Conservation (phyloP, 106 monocot species). For the Xerophyta viscosa region DNA sequence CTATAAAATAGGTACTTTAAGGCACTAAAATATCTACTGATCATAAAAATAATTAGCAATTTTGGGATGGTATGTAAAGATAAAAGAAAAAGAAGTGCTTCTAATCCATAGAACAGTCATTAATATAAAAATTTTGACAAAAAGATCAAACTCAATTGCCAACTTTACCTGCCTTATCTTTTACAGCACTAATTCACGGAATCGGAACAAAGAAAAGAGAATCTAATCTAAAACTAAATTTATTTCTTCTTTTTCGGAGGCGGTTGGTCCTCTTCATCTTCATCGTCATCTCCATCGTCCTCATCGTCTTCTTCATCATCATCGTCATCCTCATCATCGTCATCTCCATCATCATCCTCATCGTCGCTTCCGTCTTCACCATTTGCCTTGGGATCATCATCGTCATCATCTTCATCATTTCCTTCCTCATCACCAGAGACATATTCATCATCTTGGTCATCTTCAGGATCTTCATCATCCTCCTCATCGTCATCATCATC, state of each 20-base stretch:
- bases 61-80: no score
- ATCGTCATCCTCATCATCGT: slow-evolving; percentile 16
- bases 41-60: no score
- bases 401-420: slow-evolving; percentile 2
- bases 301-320: slow-evolving; percentile 13
- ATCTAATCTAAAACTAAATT: no score
- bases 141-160: no score
- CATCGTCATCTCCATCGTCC: slow-evolving; percentile 16
- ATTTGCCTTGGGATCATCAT: slow-evolving; percentile 14
- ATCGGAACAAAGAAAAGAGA: no score
- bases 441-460: slow-evolving; percentile 12
- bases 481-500: slow-evolving; percentile 14
- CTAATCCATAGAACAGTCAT: no score
- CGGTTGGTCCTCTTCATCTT: slow-evolving; percentile 15
- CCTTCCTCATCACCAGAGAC: slow-evolving; percentile 11
- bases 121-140: no score
- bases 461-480: slow-evolving; percentile 16
- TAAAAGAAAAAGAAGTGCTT: no score
- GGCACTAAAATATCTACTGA: no score
- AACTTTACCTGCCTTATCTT: no score
- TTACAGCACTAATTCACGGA: no score
- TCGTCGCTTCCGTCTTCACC: slow-evolving; percentile 5
- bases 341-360: slow-evolving; percentile 11
- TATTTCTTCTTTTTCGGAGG: slow-evolving; percentile 24
- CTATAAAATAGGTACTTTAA: no score